phyloP scores from a whole-genome alignment of 495 filamentous ascomycete species.

The Xylaria intraflava region DNA sequence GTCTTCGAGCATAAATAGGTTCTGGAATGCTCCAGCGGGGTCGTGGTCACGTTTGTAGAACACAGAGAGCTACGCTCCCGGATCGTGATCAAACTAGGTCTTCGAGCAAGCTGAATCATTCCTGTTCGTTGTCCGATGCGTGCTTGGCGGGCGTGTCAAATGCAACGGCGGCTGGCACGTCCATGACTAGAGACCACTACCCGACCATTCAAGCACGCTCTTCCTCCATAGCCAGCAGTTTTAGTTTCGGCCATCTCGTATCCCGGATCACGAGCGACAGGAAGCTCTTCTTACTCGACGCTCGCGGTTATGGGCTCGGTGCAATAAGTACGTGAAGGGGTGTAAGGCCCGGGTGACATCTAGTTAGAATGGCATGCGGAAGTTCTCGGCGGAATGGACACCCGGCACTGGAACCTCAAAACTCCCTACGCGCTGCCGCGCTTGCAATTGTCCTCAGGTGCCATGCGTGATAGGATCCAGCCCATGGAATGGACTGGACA shows the following conservation, averaged over 20 bases:
- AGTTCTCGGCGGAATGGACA: not conserved
- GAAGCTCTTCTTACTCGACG: not conserved
- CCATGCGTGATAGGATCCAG: not conserved
- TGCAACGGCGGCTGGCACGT: conserved; percentile 2
- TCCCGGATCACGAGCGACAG: not conserved
- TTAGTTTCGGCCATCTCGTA: not conserved
- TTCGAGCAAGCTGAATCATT: not conserved
- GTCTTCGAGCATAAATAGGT: no score
- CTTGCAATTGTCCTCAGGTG: not conserved
- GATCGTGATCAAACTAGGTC: not conserved
- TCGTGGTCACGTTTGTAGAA: conserved; percentile 2
- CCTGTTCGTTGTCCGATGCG: conserved; percentile 1
- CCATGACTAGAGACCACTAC: not conserved
- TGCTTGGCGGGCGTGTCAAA: conserved; percentile 7
- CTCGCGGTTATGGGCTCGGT: not conserved
- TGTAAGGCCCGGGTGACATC: conserved; percentile 3
- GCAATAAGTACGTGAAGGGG: not conserved
- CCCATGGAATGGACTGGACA: not conserved
- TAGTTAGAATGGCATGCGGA: not conserved
- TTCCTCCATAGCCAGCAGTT: not conserved
- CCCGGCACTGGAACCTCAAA: not conserved
- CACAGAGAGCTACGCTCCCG: not conserved
- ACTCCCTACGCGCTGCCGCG: no score
- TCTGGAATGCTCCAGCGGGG: conserved; percentile 3
- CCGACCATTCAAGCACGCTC: not conserved